A percentile compares a stretch with the other conserved stretches of the same genome.
phyloP scores from a whole-genome alignment of 441 rosid species.

The Geranium incanum region DNA sequence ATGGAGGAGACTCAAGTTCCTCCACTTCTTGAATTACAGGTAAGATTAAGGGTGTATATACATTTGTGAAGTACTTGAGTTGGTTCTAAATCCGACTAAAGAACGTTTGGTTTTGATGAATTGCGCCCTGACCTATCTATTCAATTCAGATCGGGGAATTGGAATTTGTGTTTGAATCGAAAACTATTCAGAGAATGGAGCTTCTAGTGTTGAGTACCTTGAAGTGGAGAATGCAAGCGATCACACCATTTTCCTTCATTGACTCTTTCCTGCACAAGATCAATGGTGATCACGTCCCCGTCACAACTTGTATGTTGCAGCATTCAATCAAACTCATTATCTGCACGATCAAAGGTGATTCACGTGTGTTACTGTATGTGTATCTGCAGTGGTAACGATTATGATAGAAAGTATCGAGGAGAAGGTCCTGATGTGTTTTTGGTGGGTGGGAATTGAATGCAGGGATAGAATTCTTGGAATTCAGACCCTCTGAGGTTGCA shows the following conservation, averaged over 20 bases:
- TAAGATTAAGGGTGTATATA: conserved; percentile 13
- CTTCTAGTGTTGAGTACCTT: conserved; percentile 54
- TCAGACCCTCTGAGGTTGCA: conserved; percentile 68
- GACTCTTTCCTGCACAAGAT: conserved; percentile 48
- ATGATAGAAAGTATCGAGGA: conserved; percentile 16
- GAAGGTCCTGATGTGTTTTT: conserved; percentile 22
- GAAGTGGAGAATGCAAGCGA: conserved; percentile 66
- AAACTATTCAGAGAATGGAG: conserved; percentile 65
- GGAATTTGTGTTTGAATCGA: conserved; percentile 48
- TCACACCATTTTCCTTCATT: conserved; percentile 65
- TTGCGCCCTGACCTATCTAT: neutral
- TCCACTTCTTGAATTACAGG: conserved; percentile 55
- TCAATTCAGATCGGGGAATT: conserved; percentile 42
- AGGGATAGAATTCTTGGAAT: conserved; percentile 63
- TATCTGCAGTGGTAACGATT: conserved; percentile 15
- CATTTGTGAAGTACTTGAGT: neutral
- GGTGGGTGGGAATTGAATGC: conserved; percentile 43
- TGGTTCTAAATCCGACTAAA: neutral
- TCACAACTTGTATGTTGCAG: conserved; percentile 23
- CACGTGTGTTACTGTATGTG: neutral
- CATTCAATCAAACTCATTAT: conserved; percentile 44
- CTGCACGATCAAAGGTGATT: conserved; percentile 43
- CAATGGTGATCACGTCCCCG: conserved; percentile 32
- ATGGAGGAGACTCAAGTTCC: conserved; percentile 68
- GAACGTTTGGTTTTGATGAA: neutral